phyloP scores from a whole-genome alignment of 306 rosid genomes.

The Prunus kanzakura region DNA sequence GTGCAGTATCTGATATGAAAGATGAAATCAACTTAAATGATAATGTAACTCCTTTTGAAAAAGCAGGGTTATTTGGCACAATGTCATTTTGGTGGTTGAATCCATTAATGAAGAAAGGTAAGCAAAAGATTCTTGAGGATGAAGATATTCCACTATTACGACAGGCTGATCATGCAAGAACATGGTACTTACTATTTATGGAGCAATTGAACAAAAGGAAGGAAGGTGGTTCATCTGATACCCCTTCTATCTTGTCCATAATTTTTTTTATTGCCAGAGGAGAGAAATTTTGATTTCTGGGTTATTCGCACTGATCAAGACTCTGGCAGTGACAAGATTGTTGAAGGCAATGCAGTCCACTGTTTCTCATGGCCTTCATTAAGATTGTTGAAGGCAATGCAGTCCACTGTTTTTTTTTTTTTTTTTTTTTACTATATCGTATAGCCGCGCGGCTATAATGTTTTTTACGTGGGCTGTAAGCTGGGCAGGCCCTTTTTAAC shows the following conservation, averaged over 20 bases:
- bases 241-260: constrained; percentile 3
- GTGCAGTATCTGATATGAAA: neutral
- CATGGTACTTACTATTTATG: constrained; percentile 7
- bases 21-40: constrained; percentile 3
- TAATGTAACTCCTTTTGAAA: constrained; percentile 24
- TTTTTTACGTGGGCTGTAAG: no score
- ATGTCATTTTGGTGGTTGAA: constrained; percentile 37
- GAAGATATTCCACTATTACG: constrained; percentile 23
- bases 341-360: constrained; percentile 13
- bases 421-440: no score
- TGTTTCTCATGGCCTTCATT: constrained; percentile 22
- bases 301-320: constrained; percentile 9
- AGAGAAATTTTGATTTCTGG: constrained; percentile 20
- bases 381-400: constrained; percentile 18
- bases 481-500: no score
- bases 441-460: no score
- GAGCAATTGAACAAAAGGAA: constrained; percentile 13
- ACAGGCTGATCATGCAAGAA: constrained; percentile 24
- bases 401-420: no score
- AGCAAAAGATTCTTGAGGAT: constrained; percentile 11
- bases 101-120: constrained; percentile 32
- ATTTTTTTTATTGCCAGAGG: constrained; percentile 2
- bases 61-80: constrained; percentile 18
- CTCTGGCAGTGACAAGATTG: neutral
- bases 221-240: neutral